Evolutionary conservation across 1,284 basidiomycete species (phyloP).

Genomic region (Melampsora americana): DNA sequence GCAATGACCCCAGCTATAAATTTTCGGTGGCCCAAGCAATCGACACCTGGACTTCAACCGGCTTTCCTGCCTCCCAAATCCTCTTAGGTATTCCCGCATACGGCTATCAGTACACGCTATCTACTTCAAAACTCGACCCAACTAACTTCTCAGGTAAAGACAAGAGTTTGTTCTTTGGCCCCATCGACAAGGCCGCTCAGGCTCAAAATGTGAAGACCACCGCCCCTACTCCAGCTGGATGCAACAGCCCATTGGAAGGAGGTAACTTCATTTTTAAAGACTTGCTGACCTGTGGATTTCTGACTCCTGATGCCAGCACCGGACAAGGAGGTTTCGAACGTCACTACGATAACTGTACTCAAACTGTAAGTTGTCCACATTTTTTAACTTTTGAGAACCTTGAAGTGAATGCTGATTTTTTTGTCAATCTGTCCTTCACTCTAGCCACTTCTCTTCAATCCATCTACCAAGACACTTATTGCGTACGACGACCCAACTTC

Average conservation of each 20-base stretch:
- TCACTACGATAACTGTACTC: conserved; percentile 38
- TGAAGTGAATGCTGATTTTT: background rate
- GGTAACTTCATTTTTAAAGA: conserved; percentile 34
- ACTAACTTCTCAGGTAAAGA: conserved; percentile 34
- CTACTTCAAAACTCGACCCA: conserved; percentile 3
- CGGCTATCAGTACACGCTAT: conserved; percentile 28
- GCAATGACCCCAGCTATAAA: conserved; percentile 26
- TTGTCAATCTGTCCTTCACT: background rate
- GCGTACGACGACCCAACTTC: conserved; percentile 37
- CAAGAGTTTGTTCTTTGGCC: conserved; percentile 30
- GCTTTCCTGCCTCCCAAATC: conserved; percentile 39
- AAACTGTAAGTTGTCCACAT: conserved; percentile 17
- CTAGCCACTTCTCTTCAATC: conserved; percentile 42
- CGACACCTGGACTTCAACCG: conserved; percentile 34
- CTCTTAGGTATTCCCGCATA: conserved; percentile 34
- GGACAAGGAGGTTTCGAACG: conserved; percentile 32
- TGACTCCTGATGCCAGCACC: conserved; percentile 16
- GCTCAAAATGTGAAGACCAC: conserved; percentile 7
- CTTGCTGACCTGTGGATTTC: conserved; percentile 24
- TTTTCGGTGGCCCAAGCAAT: conserved; percentile 18
- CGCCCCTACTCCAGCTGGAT: background rate
- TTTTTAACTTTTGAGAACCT: background rate
- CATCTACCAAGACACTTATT: conserved; percentile 33
- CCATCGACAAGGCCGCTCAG: conserved; percentile 30
- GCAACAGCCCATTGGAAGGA: conserved; percentile 11